Evolutionary conservation across 495 filamentous ascomycete genomes (phyloP), one percentile per base, ranked within the genome.

Genomic region (Tuber indicum): DNA sequence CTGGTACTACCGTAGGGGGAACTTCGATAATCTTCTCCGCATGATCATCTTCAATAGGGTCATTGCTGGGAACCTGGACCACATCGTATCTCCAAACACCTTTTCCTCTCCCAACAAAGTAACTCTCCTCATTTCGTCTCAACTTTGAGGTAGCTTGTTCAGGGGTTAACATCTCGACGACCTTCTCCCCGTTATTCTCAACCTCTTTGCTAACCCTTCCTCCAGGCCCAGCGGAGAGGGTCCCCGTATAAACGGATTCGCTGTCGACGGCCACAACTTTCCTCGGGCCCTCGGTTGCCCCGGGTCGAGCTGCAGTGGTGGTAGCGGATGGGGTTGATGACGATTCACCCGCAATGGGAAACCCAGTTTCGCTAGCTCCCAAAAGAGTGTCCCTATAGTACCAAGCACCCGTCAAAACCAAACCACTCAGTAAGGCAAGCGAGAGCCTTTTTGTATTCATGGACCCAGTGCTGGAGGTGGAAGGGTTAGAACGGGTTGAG

Each of bases 31-130:
- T 96, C 88, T 97, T 96, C 86, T 98, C 96, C 45, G 92, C 90
- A 84, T 99, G 96, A 83, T 99, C 96, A 82, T 99, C 96, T 85
- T 99, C 96, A 76, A 99, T 99, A 0, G 96, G 96, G 78, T 97
- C 93, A 84, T 99, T 99, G 84, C 93, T 97, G 3, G 94, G 91
- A 75, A 98, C 88, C 84, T 98, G 96, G 39, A 93, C 92, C n/a
- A 97, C 87, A 84, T 99, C 96, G 82, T 99, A 99, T 69, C 96
- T 90, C 78, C 97, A 90, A 49, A 99, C 94, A 26, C 96, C 96
- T 82, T 92, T 88, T 41, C 95, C 96, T 71, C 96, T 88, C 71
- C 94, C 94, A 45, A 99, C 93, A 39, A 94, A 84, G 84, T 94
- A 98, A 69, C 93, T 97, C 84, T 96, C 90, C 85, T 99, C 94